A percentile compares a stretch with the other conserved stretches of the same genome.
phyloP scores from a whole-genome alignment of 2,329 filamentous ascomycete genomes.

The Aureobasidium subglaciale region DNA sequence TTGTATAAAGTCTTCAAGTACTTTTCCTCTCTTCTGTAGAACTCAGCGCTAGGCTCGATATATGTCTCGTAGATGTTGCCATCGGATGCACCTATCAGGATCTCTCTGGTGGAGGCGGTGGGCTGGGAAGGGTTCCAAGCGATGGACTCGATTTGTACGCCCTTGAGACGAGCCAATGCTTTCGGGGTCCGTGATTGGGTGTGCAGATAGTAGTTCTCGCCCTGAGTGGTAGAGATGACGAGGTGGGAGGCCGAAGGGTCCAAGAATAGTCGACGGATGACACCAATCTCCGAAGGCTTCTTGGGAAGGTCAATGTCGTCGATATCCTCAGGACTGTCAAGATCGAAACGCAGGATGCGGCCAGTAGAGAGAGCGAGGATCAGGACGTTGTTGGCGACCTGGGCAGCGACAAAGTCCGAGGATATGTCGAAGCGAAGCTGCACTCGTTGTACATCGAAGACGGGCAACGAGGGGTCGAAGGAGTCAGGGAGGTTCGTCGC shows the following conservation, averaged over 20 bases:
- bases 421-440: constrained; percentile 91
- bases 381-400: constrained; percentile 95
- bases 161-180: constrained; percentile 71
- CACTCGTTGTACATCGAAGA: constrained; percentile 90
- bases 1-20: constrained; percentile 81
- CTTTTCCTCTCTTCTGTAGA: constrained; percentile 91
- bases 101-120: constrained; percentile 90
- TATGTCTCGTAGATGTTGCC: constrained; percentile 93
- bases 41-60: constrained; percentile 89
- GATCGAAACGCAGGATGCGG: constrained; percentile 85
- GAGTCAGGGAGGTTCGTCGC: constrained; percentile 14
- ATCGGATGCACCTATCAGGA: constrained; percentile 83
- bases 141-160: constrained; percentile 78
- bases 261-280: constrained; percentile 94
- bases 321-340: constrained; percentile 90
- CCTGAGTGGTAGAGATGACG: constrained; percentile 80
- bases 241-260: constrained; percentile 94
- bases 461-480: constrained; percentile 53
- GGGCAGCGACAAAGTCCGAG: constrained; percentile 90
- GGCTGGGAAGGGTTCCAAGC: constrained; percentile 93
- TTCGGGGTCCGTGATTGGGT: constrained; percentile 87
- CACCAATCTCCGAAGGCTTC: constrained; percentile 80
- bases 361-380: constrained; percentile 87
- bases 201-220: constrained; percentile 97
- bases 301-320: constrained; percentile 96